phyloP scores from a whole-genome alignment of 192 early-diverging fungal species.

The Bifiguratus adelaidae region DNA sequence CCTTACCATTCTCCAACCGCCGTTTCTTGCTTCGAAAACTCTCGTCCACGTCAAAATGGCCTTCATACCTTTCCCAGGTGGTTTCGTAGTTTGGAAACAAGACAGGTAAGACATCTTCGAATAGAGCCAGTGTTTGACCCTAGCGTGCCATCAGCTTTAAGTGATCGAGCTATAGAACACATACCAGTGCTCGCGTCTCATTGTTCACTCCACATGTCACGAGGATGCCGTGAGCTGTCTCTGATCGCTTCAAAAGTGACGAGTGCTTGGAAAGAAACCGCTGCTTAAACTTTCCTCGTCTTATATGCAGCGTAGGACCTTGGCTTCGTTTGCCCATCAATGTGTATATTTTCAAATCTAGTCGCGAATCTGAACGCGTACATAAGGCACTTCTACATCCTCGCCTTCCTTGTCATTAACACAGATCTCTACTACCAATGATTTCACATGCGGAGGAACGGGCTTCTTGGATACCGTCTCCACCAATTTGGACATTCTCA shows the following conservation, averaged over 20 bases:
- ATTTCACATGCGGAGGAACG: conserved; percentile 73
- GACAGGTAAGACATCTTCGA: not conserved
- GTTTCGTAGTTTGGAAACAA: conserved; percentile 10
- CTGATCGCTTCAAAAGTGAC: conserved; percentile 12
- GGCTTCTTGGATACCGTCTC: conserved; percentile 80
- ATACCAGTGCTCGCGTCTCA: conserved; percentile 22
- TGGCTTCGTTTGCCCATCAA: too few species aligned
- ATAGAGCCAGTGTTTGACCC: not conserved
- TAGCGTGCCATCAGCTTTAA: not conserved
- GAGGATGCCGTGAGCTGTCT: conserved; percentile 12
- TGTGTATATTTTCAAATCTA: too few species aligned
- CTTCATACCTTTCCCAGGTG: conserved; percentile 17
- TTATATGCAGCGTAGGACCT: conserved; percentile 18
- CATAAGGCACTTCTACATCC: conserved; percentile 86
- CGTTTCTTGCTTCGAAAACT: not conserved
- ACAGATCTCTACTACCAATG: conserved; percentile 79
- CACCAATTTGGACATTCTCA: conserved; percentile 68
- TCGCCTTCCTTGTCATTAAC: conserved; percentile 83
- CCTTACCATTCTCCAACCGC: not conserved
- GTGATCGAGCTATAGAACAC: not conserved
- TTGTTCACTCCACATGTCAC: conserved; percentile 13
- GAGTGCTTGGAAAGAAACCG: conserved; percentile 17
- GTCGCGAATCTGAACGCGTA: too few species aligned
- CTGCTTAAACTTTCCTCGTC: conserved; percentile 18
- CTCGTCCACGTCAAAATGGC: conserved; percentile 12